These are phyloP conservation scores for Turritis glabra DNA, from an alignment of 345 rosid genomes.

Conservation along the genomic window DNA sequence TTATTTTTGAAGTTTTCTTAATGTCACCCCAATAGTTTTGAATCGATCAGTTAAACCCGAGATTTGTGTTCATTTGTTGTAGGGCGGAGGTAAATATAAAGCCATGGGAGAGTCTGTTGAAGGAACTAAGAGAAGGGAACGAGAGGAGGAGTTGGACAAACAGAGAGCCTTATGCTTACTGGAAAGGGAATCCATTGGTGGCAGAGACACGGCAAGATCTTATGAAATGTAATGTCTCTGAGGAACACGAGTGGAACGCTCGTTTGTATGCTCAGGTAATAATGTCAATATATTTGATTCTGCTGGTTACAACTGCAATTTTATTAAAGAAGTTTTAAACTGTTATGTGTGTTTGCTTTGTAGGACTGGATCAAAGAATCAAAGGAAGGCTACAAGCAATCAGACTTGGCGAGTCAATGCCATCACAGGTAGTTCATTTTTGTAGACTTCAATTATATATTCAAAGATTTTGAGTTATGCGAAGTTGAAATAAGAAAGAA, in stretches of 20 bases:
- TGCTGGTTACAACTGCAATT: neutral
- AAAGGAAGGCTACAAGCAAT: conserved; percentile 69
- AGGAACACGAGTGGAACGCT: conserved; percentile 83
- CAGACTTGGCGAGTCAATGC: conserved; percentile 81
- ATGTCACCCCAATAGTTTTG: neutral
- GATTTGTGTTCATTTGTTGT: neutral
- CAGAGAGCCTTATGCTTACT: conserved; percentile 77
- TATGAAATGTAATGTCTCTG: conserved; percentile 69
- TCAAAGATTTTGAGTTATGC: neutral
- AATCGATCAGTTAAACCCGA: neutral
- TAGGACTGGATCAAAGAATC: conserved; percentile 81
- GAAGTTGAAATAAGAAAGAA: neutral
- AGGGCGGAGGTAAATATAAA: conserved; percentile 79
- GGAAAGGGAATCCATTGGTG: conserved; percentile 91
- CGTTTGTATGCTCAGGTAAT: conserved; percentile 71
- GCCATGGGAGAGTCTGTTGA: conserved; percentile 64
- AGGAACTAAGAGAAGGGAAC: conserved; percentile 60
- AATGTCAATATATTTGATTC: neutral
- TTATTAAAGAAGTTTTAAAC: neutral
- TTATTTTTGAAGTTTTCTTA: neutral
- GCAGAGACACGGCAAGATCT: conserved; percentile 70
- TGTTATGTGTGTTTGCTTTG: neutral
- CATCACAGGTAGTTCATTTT: conserved; percentile 51
- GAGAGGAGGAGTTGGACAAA: conserved; percentile 51
- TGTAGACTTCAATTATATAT: neutral